Evolutionary conservation across 2,329 filamentous ascomycete genomes (phyloP).

Genomic region (Herpotrichia juniperi): DNA sequence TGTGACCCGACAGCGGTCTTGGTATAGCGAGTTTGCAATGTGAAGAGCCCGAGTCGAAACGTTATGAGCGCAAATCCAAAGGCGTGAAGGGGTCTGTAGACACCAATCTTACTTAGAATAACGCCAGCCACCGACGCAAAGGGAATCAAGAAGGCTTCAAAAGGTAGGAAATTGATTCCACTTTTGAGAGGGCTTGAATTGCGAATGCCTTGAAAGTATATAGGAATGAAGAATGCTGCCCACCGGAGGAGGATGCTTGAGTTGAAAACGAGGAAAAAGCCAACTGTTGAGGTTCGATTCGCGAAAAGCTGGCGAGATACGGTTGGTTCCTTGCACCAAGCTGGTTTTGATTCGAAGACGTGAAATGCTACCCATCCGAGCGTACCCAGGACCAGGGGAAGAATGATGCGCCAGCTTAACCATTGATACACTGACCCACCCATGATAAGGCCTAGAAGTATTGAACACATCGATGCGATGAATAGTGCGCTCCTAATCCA

Average conservation of each 20-base stretch:
- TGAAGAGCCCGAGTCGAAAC: constrained; percentile 9
- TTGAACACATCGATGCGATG: constrained; percentile 40
- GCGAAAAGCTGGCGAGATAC: constrained; percentile 8
- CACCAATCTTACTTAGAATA: constrained; percentile 27
- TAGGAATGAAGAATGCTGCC: constrained; percentile 22
- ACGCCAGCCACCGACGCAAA: constrained; percentile 4
- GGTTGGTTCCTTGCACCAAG: not conserved
- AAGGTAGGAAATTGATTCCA: constrained; percentile 42
- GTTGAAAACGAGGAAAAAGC: constrained; percentile 4
- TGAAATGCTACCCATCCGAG: constrained; percentile 44
- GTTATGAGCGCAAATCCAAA: constrained; percentile 8
- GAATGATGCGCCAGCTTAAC: constrained; percentile 45
- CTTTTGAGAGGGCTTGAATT: constrained; percentile 35
- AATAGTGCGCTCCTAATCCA: constrained; percentile 51
- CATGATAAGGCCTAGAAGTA: constrained; percentile 50
- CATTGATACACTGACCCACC: constrained; percentile 38
- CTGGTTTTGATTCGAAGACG: constrained; percentile 43
- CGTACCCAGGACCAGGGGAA: constrained; percentile 51
- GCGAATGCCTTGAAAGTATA: constrained; percentile 37
- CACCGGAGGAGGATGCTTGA: constrained; percentile 7
- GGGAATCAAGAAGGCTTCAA: constrained; percentile 11
- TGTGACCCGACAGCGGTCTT: constrained; percentile 8
- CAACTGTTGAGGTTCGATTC: constrained; percentile 9
- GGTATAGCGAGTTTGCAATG: constrained; percentile 3
- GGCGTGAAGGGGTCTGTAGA: constrained; percentile 16